Percentiles rank a stretch among this genome's conserved stretches.
Conservation (phyloP, 805 yeast species). For the Scheffersomyces stipitis region DNA sequence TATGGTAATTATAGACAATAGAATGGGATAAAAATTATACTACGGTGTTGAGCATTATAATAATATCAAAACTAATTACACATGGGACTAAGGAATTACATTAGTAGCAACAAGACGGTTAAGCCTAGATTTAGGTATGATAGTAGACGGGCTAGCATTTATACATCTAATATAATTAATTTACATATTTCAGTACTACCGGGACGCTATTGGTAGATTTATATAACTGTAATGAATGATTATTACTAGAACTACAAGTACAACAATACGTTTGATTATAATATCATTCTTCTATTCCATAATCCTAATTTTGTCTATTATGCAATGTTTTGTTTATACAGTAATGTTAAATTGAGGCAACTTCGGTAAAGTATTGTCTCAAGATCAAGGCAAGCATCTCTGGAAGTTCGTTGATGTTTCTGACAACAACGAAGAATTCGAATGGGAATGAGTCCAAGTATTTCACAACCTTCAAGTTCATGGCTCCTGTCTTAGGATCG, state of each 20-base stretch:
- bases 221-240: background rate
- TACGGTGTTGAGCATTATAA: too few species aligned
- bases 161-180: too few species aligned
- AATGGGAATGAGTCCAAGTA: constrained; percentile 95
- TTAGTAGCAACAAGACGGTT: too few species aligned
- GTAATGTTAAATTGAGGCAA: constrained; percentile 21
- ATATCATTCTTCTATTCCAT: too few species aligned
- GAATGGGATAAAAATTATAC: constrained; percentile 1
- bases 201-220: background rate
- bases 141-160: too few species aligned
- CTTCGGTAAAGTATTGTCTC: constrained; percentile 86
- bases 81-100: too few species aligned
- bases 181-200: too few species aligned
- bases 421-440: constrained; percentile 93
- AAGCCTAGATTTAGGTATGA: too few species aligned
- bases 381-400: constrained; percentile 85
- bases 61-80: too few species aligned
- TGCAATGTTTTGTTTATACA: background rate
- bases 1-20: background rate
- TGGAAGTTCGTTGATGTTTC: constrained; percentile 85
- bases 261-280: too few species aligned
- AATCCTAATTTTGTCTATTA: too few species aligned
- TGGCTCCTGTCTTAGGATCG: constrained; percentile 61
- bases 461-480: constrained; percentile 73
- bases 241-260: background rate